Percentiles rank a stretch among this genome's conserved stretches.
Conservation (phyloP, 1,139 yeast genomes). For the Kodamaea anthophila region DNA sequence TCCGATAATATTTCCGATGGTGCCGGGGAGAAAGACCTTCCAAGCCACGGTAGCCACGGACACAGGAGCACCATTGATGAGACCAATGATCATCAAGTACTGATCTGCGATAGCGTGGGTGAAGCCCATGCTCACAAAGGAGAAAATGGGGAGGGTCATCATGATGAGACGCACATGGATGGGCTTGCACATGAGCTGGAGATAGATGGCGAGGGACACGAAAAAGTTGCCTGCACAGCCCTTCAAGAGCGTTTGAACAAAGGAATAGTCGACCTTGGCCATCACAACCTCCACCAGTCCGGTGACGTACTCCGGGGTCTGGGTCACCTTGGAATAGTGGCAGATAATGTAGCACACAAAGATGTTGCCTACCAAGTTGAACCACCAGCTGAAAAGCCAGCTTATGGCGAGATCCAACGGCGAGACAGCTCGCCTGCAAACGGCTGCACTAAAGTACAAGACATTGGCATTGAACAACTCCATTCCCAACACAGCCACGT, state of each 20-base stretch:
- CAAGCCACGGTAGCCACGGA: slow-evolving; percentile 62
- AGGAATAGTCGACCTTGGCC: slow-evolving; percentile 41
- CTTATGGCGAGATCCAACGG: slow-evolving; percentile 55
- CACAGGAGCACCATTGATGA: slow-evolving; percentile 57
- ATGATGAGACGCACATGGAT: slow-evolving; percentile 69
- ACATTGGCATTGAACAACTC: slow-evolving; percentile 71
- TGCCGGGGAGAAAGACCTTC: slow-evolving; percentile 64
- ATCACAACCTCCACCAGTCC: slow-evolving; percentile 47
- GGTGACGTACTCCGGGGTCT: slow-evolving; percentile 28
- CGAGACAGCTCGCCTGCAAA: slow-evolving; percentile 63
- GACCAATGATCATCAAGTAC: slow-evolving; percentile 58
- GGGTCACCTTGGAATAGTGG: slow-evolving; percentile 45
- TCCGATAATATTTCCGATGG: slow-evolving; percentile 67
- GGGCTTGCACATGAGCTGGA: slow-evolving; percentile 74
- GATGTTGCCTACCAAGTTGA: slow-evolving; percentile 56
- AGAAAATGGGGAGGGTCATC: slow-evolving; percentile 61
- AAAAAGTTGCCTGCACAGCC: slow-evolving; percentile 73
- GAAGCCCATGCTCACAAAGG: slow-evolving; percentile 69
- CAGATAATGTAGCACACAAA: slow-evolving; percentile 62
- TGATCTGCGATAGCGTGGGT: slow-evolving; percentile 81
- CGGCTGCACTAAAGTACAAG: slow-evolving; percentile 60
- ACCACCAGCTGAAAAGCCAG: slow-evolving; percentile 64
- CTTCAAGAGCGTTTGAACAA: slow-evolving; percentile 55
- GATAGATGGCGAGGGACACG: slow-evolving; percentile 67
- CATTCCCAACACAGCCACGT: slow-evolving; percentile 66